Evolutionary conservation across 2,329 filamentous ascomycete species (phyloP).

Genomic region (Penicillium sp.): DNA sequence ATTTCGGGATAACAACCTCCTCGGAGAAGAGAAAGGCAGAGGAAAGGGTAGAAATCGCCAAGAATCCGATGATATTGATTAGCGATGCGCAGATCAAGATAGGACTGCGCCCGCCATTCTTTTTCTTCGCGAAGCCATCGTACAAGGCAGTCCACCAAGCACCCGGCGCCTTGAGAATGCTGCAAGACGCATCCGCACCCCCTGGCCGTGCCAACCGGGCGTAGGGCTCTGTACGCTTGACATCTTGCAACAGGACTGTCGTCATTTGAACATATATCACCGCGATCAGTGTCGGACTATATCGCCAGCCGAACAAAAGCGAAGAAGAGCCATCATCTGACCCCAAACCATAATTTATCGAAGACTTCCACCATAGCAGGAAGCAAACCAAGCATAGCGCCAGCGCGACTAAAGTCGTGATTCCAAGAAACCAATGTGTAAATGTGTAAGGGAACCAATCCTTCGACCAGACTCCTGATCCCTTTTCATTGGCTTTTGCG

Average conservation of each 20-base stretch:
- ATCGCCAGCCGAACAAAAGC: constrained; percentile 32
- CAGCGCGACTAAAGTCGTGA: too few species aligned
- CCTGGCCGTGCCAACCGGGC: constrained; percentile 24
- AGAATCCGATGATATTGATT: constrained; percentile 21
- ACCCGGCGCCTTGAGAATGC: constrained; percentile 24
- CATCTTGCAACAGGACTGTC: constrained; percentile 27
- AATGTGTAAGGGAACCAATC: constrained; percentile 22
- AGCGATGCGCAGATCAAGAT: constrained; percentile 13
- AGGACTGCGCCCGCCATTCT: constrained; percentile 15
- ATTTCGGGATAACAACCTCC: constrained; percentile 9
- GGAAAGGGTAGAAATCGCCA: constrained; percentile 22
- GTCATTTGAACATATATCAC: constrained; percentile 33
- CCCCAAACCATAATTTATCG: constrained; percentile 28
- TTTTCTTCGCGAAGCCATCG: constrained; percentile 22
- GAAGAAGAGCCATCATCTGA: constrained; percentile 29
- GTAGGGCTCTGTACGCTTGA: constrained; percentile 34
- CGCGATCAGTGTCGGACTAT: constrained; percentile 32
- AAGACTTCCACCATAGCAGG: constrained; percentile 26
- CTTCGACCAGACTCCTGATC: background rate
- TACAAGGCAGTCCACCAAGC: constrained; percentile 31
- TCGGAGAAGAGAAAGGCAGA: constrained; percentile 22
- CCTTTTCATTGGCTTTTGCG: background rate
- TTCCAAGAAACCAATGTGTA: background rate
- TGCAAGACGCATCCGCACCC: constrained; percentile 20
- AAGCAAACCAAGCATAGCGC: too few species aligned